Percentiles rank a stretch among this genome's conserved stretches.
These are phyloP conservation scores for Russula compacta DNA, from an alignment of 768 basidiomycete genomes.

Conservation along the genomic window DNA sequence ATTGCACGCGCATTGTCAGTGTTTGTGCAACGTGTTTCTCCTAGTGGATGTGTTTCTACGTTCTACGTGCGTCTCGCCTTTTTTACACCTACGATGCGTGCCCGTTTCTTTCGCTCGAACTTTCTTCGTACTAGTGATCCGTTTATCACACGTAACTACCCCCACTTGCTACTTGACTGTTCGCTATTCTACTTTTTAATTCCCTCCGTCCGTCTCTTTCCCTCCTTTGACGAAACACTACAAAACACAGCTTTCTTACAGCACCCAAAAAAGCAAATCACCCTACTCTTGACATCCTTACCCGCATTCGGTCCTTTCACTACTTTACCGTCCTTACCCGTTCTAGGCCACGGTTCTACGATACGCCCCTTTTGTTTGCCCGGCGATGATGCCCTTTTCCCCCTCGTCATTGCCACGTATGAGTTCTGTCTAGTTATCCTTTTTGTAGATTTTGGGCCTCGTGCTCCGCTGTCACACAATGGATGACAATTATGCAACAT, in stretches of 20 bases:
- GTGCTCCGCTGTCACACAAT: conserved; percentile 2
- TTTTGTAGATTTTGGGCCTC: conserved; percentile 5
- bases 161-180: conserved; percentile 5
- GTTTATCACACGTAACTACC: conserved; percentile 1
- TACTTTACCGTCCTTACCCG: conserved; percentile 19
- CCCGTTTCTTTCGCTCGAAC: conserved; percentile 4
- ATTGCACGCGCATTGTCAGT: background rate
- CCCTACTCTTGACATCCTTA: conserved; percentile 8
- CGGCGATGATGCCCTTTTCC: background rate
- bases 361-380: conserved; percentile 6
- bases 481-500: conserved; percentile 17
- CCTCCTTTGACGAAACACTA: conserved; percentile 5
- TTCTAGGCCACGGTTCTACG: conserved; percentile 8
- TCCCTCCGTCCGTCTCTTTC: background rate
- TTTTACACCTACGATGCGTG: conserved; percentile 1
- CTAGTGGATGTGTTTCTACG: conserved; percentile 1
- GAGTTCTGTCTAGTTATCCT: conserved; percentile 7
- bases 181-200: conserved; percentile 3
- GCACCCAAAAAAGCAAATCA: conserved; percentile 6
- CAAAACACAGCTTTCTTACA: background rate
- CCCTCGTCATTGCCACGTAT: conserved; percentile 1
- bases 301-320: conserved; percentile 15
- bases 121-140: conserved; percentile 5
- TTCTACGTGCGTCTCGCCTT: conserved; percentile 1
- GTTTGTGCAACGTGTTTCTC: background rate